phyloP scores from a whole-genome alignment of 495 filamentous ascomycete genomes.

The Hyaloscypha finlandica region DNA sequence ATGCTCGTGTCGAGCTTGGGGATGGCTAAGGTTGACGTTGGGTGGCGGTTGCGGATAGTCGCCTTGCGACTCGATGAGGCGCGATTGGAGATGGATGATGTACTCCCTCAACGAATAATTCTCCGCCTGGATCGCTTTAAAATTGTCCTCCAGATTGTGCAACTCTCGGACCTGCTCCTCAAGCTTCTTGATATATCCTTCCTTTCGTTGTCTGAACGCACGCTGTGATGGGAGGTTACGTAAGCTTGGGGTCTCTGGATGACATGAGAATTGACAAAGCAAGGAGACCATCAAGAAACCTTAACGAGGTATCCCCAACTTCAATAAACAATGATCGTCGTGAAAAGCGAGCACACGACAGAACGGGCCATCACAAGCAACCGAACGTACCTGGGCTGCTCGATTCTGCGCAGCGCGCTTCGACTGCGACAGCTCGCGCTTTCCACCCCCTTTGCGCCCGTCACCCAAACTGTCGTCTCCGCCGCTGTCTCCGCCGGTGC shows the following conservation, averaged over 20 bases:
- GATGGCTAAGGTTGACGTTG: slow-evolving; percentile 35
- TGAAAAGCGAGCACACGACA: slow-evolving; percentile 17
- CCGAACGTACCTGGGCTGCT: slow-evolving; percentile 81
- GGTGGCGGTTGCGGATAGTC: slow-evolving; percentile 81
- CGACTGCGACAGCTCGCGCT: slow-evolving; percentile 88
- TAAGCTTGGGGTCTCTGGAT: slow-evolving; percentile 32
- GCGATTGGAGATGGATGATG: slow-evolving; percentile 83
- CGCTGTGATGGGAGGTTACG: slow-evolving; percentile 56
- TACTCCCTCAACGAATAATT: slow-evolving; percentile 92
- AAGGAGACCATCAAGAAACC: slow-evolving; percentile 31
- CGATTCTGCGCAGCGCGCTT: slow-evolving; percentile 97
- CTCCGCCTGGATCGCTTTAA: slow-evolving; percentile 76
- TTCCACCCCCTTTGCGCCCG: slow-evolving; percentile 49
- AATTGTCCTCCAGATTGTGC: slow-evolving; percentile 65
- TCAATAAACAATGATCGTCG: slow-evolving; percentile 13
- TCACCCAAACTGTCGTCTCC: slow-evolving; percentile 31
- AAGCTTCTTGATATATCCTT: slow-evolving; percentile 95
- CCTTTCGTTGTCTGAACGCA: slow-evolving; percentile 96
- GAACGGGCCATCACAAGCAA: slow-evolving; percentile 10
- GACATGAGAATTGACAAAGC: slow-evolving; percentile 41
- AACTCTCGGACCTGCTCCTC: slow-evolving; percentile 86
- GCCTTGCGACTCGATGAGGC: slow-evolving; percentile 80
- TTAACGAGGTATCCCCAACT: slow-evolving; percentile 24
- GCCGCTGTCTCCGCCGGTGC: slow-evolving; percentile 26
- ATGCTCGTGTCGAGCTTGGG: slow-evolving; percentile 24